A percentile compares a stretch with the other conserved stretches of the same genome.
phyloP scores from a whole-genome alignment of 805 yeast genomes.

The Ogataea paraovalis region DNA sequence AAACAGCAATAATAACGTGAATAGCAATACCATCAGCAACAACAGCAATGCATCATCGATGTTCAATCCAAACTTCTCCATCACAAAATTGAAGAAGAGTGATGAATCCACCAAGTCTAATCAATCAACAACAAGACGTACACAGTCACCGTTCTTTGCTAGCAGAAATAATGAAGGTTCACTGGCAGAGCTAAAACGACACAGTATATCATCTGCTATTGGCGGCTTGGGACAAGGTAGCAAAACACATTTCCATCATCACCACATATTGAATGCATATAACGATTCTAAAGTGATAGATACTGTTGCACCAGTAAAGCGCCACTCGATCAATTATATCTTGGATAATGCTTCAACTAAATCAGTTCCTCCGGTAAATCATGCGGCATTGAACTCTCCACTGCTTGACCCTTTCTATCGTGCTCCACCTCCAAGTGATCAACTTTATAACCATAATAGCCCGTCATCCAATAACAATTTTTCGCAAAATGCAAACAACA shows the following conservation, averaged over 20 bases:
- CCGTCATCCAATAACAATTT: not conserved
- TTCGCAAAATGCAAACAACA: constrained; percentile 6
- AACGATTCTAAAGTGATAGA: constrained; percentile 28
- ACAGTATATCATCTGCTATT: constrained; percentile 17
- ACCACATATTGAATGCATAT: constrained; percentile 23
- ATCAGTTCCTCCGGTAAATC: not conserved
- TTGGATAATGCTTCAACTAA: constrained; percentile 1
- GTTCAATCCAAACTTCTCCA: constrained; percentile 15
- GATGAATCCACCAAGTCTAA: constrained; percentile 12
- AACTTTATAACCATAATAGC: not conserved
- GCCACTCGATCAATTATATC: constrained; percentile 7
- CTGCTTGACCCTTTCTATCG: not conserved
- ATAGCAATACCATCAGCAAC: constrained; percentile 7
- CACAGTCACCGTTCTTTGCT: constrained; percentile 13
- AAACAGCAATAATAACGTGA: not conserved
- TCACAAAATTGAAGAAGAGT: constrained; percentile 12
- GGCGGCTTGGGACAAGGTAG: constrained; percentile 4
- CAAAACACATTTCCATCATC: constrained; percentile 5
- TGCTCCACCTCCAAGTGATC: not conserved
- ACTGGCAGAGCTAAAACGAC: constrained; percentile 17
- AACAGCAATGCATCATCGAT: constrained; percentile 1
- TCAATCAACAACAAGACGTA: constrained; percentile 5
- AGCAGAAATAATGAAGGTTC: constrained; percentile 1
- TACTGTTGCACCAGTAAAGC: constrained; percentile 20
- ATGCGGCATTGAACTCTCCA: not conserved